phyloP scores from a whole-genome alignment of 164 flowering plant species.

The Paratinospora sagittata region DNA sequence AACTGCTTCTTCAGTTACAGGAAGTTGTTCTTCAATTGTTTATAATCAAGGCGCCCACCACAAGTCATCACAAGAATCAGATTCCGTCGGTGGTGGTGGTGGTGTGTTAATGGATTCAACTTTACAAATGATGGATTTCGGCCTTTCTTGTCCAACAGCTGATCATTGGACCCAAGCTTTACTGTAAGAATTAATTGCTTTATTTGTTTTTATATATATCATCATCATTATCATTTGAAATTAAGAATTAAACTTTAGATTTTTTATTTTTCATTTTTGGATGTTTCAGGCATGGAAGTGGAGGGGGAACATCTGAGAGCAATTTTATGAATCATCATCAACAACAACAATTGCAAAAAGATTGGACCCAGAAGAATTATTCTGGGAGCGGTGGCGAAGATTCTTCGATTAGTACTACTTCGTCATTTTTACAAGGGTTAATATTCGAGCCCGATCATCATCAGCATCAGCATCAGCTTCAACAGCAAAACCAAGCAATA shows the following conservation, averaged over 20 bases:
- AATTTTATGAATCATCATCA: conserved; percentile 16
- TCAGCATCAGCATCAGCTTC: conserved; percentile 7
- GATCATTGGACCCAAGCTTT: conserved; percentile 46
- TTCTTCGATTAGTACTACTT: conserved; percentile 6
- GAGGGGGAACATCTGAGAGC: conserved; percentile 30
- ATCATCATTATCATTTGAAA: neutral
- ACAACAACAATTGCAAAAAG: conserved; percentile 5
- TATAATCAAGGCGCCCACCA: conserved; percentile 23
- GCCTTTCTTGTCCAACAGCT: conserved; percentile 31
- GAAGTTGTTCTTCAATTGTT: conserved; percentile 24
- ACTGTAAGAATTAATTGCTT: conserved; percentile 35
- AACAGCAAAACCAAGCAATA: conserved; percentile 15
- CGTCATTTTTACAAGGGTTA: conserved; percentile 39
- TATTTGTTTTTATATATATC: no score
- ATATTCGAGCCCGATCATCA: conserved; percentile 25
- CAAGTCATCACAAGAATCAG: conserved; percentile 24
- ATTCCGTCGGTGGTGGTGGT: conserved; percentile 23
- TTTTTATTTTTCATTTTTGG: no score
- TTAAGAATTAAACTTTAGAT: no score
- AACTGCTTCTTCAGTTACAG: conserved; percentile 26
- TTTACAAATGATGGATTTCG: conserved; percentile 43
- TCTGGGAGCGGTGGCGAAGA: no score
- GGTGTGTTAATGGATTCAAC: conserved; percentile 36
- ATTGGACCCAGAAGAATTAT: no score
- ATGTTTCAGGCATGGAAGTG: conserved; percentile 19